Evolutionary conservation across 1,284 basidiomycete genomes (phyloP), one percentile per base, ranked within the genome.

Genomic region (Cyathus olla): DNA sequence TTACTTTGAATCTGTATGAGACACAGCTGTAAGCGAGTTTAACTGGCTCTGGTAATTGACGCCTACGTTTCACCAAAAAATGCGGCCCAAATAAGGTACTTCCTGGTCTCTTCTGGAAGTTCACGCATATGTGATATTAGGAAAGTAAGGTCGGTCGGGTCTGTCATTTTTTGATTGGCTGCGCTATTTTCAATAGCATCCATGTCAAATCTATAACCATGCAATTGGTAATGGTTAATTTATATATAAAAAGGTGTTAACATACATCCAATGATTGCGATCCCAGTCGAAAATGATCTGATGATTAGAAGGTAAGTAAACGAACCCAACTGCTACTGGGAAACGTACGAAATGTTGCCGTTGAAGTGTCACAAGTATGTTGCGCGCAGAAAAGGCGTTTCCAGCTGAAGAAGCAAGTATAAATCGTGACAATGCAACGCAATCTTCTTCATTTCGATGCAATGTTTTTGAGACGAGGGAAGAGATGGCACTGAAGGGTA

Each of bases 61-160:
- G 79, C 83, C 60, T 66, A 90, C 89, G 87, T 89, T 65, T 90
- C 84, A 2, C 90, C 90, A 65, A 92, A 91, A 69, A 90, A 86
- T 8, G 87, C 86, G 13, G 90, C 90, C 90, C 90, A 91, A 47
- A 85, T 77, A 21, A 92, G 77, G 69, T 89, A 92, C 63, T 87
- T 90, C 61, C 80, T 79, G 1, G 89, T 88, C 62, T 91, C 90
- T 39, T 86, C 83, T 2, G 87, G 85, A n/a, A 92, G 78, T 66
- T 88, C 85, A 57, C 82, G 80, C 68, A 91, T 79, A 60, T 89
- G 88, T 13, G 83, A 78, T 42, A 84, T 81, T 37, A 92, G 77
- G 69, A 89, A 91, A n/a, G 82, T 81, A 15, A 89, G 75, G 70
- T 91, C 87, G 27, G 83, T 87, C 0, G 89, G 87, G 63, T 90